Conservation (phyloP, 164 flowering plant species). For the Vitis vinifera region DNA sequence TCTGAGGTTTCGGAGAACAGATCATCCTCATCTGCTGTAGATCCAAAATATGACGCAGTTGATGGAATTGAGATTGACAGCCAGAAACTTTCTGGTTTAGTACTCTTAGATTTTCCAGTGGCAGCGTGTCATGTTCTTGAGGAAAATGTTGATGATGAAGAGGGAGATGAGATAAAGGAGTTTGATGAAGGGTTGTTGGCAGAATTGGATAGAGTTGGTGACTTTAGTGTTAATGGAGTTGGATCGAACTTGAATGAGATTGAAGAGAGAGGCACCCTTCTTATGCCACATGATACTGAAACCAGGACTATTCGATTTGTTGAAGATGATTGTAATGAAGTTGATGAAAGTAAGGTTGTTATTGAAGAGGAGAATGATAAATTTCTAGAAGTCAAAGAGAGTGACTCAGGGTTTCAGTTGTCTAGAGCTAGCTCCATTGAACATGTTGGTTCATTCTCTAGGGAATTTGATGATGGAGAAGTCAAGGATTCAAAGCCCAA, state of each 20-base stretch:
- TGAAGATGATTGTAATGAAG: no score
- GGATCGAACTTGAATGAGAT: constrained; percentile 10
- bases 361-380: no score
- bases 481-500: no score
- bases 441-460: no score
- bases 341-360: no score
- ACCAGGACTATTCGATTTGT: no score
- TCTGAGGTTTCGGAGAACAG: constrained; percentile 15
- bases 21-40: background rate
- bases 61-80: constrained; percentile 16
- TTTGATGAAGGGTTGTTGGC: constrained; percentile 59
- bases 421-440: no score
- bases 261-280: no score
- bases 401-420: no score
- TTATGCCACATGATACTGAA: no score
- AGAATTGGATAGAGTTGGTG: constrained; percentile 74
- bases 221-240: constrained; percentile 50
- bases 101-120: constrained; percentile 3
- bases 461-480: no score
- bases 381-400: no score
- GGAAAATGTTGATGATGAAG: constrained; percentile 30
- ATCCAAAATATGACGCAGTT: constrained; percentile 6
- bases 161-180: constrained; percentile 46
- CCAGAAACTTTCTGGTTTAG: background rate
- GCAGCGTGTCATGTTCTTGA: constrained; percentile 20